phyloP scores from a whole-genome alignment of 495 filamentous ascomycete species.

The Penicillium riverlandense region DNA sequence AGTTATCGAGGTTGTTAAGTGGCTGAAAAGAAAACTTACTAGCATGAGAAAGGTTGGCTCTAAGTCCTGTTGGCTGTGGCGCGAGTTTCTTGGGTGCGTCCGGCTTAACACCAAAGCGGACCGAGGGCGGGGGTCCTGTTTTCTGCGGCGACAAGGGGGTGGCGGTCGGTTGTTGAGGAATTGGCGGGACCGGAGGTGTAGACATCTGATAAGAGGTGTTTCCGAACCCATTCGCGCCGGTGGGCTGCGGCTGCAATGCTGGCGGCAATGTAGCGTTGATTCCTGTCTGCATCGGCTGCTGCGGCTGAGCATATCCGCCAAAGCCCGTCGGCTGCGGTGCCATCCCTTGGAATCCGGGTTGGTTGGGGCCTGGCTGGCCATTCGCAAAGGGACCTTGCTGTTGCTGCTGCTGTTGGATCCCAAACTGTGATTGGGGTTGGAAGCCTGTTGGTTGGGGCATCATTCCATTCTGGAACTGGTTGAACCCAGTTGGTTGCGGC shows the following conservation, averaged over 20 bases:
- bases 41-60: conserved; percentile 85
- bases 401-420: conserved; percentile 47
- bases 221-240: conserved; percentile 52
- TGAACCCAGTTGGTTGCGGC: conserved; percentile 49
- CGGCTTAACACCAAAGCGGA: conserved; percentile 75
- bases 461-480: conserved; percentile 39
- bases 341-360: conserved; percentile 50
- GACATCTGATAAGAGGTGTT: conserved; percentile 30
- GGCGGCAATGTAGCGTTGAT: conserved; percentile 40
- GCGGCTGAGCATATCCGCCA: conserved; percentile 34
- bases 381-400: conserved; percentile 20
- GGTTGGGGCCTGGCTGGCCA: conserved; percentile 8
- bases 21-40: conserved; percentile 66
- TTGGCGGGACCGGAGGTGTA: conserved; percentile 34
- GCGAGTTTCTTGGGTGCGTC: conserved; percentile 65
- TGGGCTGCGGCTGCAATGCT: conserved; percentile 42
- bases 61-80: conserved; percentile 82
- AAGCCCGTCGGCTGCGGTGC: conserved; percentile 64
- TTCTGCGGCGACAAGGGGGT: conserved; percentile 72
- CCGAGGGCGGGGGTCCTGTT: conserved; percentile 86
- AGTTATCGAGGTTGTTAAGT: conserved; percentile 9
- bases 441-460: conserved; percentile 49
- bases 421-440: conserved; percentile 41
- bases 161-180: conserved; percentile 44
- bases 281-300: conserved; percentile 43